Conservation (phyloP, 2,329 filamentous ascomycete species). For the Teratosphaeria pseudoeucalypti region DNA sequence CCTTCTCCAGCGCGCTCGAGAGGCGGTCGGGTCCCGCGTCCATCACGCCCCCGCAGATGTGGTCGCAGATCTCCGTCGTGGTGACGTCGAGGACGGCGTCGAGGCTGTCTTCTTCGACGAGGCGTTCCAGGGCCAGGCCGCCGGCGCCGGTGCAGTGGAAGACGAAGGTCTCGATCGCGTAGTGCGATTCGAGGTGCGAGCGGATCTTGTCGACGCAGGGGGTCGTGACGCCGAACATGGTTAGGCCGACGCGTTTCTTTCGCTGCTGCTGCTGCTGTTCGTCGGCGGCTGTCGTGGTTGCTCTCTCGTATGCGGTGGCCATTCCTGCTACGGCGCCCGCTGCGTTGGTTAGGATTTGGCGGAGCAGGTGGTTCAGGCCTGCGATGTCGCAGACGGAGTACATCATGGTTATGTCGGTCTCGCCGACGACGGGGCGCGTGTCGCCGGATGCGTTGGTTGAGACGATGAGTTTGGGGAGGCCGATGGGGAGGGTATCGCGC, state of each 20-base stretch:
- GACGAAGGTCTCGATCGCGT: slow-evolving; percentile 48
- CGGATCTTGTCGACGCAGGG: slow-evolving; percentile 51
- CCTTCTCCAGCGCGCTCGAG: slow-evolving; percentile 44
- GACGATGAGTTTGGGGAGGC: slow-evolving; percentile 60
- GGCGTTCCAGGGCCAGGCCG: slow-evolving; percentile 57
- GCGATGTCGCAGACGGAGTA: slow-evolving; percentile 63
- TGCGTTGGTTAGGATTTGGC: slow-evolving; percentile 51
- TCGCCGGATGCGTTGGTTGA: slow-evolving; percentile 61
- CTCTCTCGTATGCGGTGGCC: slow-evolving; percentile 35
- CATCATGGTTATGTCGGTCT: slow-evolving; percentile 60
- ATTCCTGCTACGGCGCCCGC: slow-evolving; percentile 52
- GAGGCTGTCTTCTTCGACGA: slow-evolving; percentile 47
- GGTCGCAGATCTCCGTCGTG: slow-evolving; percentile 58
- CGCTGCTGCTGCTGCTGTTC: slow-evolving; percentile 1
- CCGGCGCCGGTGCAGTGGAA: slow-evolving; percentile 63
- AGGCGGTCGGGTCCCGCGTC: slow-evolving; percentile 48
- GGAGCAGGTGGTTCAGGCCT: slow-evolving; percentile 51
- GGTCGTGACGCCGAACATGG: slow-evolving; percentile 68
- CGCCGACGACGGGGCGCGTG: slow-evolving; percentile 52
- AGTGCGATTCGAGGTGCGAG: slow-evolving; percentile 36
- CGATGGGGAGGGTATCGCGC: slow-evolving; percentile 50
- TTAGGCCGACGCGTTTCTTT: slow-evolving; percentile 50
- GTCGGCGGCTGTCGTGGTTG: neutral
- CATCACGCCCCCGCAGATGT: slow-evolving; percentile 53
- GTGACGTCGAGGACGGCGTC: slow-evolving; percentile 62